phyloP scores from a whole-genome alignment of 208 protist genomes.

The Leishmania lainsoni region DNA sequence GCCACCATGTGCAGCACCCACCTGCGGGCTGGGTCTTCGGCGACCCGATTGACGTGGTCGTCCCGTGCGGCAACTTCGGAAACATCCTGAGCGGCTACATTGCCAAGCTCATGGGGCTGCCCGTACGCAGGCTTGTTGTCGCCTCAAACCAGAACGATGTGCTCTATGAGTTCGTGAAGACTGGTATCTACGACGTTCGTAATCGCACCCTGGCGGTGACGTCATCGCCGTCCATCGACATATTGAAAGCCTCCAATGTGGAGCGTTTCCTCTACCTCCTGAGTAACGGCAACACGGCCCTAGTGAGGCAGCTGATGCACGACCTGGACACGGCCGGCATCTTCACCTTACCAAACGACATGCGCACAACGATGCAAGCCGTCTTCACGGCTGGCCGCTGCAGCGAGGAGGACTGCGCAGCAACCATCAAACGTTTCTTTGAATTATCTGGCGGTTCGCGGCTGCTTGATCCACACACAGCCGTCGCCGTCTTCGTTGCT shows the following conservation, averaged over 20 bases:
- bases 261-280: slow-evolving; percentile 95
- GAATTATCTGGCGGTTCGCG: slow-evolving; percentile 44
- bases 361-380: slow-evolving; percentile 54
- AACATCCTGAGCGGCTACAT: slow-evolving; percentile 95
- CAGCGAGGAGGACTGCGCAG: slow-evolving; percentile 74
- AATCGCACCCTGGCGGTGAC: slow-evolving; percentile 52
- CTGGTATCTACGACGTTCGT: slow-evolving; percentile 83
- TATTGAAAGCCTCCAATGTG: slow-evolving; percentile 95
- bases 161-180: slow-evolving; percentile 91
- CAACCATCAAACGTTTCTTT: slow-evolving; percentile 75
- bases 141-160: slow-evolving; percentile 97
- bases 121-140: slow-evolving; percentile 90
- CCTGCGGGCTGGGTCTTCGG: slow-evolving; percentile 45
- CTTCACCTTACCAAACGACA: slow-evolving; percentile 59
- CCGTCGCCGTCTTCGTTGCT: slow-evolving; percentile 79
- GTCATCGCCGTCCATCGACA: slow-evolving; percentile 91
- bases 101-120: slow-evolving; percentile 91
- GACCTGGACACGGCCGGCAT: slow-evolving; percentile 59
- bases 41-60: slow-evolving; percentile 82
- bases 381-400: slow-evolving; percentile 71
- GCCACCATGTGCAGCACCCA: slow-evolving; percentile 66
- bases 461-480: slow-evolving; percentile 88
- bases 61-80: slow-evolving; percentile 97
- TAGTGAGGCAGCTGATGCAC: slow-evolving; percentile 67
- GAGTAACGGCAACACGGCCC: slow-evolving; percentile 65